phyloP scores from a whole-genome alignment of 257 asterid species.

The Gynochthodes officinalis region DNA sequence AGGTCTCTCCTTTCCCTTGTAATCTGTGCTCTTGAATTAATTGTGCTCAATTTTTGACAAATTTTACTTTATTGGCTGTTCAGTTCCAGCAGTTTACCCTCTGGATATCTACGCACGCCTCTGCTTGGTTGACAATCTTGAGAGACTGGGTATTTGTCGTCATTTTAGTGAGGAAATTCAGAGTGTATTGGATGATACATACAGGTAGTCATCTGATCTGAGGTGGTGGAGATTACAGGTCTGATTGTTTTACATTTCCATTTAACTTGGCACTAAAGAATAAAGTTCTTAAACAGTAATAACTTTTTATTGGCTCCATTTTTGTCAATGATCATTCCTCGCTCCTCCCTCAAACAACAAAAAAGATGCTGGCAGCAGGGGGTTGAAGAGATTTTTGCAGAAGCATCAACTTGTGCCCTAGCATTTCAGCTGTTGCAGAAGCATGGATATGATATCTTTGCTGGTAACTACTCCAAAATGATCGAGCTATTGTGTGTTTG shows the following conservation, averaged over 20 bases:
- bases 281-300: background rate
- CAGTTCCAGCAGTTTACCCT: constrained; percentile 81
- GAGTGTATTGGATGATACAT: constrained; percentile 55
- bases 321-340: background rate
- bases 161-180: constrained; percentile 59
- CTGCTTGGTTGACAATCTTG: constrained; percentile 56
- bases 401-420: constrained; percentile 68
- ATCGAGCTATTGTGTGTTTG: background rate
- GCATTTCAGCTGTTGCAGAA: constrained; percentile 68
- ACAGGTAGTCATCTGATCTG: constrained; percentile 46
- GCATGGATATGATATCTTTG: constrained; percentile 64
- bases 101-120: constrained; percentile 50
- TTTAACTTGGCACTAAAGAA: background rate
- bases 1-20: constrained; percentile 34
- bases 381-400: constrained; percentile 74
- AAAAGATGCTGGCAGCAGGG: constrained; percentile 71
- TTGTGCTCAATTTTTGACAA: background rate
- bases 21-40: background rate
- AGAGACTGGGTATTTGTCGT: constrained; percentile 66
- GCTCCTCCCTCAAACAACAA: background rate
- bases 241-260: background rate
- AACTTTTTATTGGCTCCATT: background rate
- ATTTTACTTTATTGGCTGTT: constrained; percentile 13
- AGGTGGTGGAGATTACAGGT: background rate
- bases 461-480: constrained; percentile 46